A percentile compares a stretch with the other conserved stretches of the same genome.
These are phyloP conservation scores for Ilyonectria destructans DNA, from an alignment of 2,329 filamentous ascomycete genomes.

Conservation along the genomic window DNA sequence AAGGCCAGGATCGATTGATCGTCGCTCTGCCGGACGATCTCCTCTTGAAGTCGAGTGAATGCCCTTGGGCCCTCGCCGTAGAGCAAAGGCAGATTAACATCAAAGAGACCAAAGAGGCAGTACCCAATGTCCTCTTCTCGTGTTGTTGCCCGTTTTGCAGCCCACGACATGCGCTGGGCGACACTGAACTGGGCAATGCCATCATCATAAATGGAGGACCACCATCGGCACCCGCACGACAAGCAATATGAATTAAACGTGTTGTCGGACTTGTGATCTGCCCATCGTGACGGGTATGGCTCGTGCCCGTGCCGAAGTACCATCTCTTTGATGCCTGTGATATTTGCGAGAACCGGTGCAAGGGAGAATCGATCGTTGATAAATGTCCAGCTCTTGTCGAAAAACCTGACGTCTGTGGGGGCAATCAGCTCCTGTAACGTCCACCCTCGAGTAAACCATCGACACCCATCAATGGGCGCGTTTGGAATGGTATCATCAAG, in stretches of 20 bases:
- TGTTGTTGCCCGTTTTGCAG: conserved; percentile 30
- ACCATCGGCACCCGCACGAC: conserved; percentile 22
- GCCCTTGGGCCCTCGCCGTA: conserved; percentile 42
- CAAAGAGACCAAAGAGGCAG: conserved; percentile 41
- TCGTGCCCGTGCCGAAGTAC: conserved; percentile 25
- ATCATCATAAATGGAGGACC: conserved; percentile 17
- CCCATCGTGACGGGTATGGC: conserved; percentile 10
- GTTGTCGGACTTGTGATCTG: conserved; percentile 16
- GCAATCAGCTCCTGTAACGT: conserved; percentile 79
- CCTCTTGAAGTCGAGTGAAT: conserved; percentile 41
- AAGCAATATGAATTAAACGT: conserved; percentile 20
- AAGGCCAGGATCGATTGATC: conserved; percentile 37
- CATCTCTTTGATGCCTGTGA: conserved; percentile 42
- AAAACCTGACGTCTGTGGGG: conserved; percentile 49
- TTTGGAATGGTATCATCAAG: conserved; percentile 11
- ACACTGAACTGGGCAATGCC: conserved; percentile 23
- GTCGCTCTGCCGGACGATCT: conserved; percentile 36
- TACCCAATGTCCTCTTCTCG: conserved; percentile 41
- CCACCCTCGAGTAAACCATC: conserved; percentile 62
- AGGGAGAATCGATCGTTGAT: conserved; percentile 45
- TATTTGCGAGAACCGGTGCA: conserved; percentile 19
- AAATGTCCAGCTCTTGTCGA: conserved; percentile 45
- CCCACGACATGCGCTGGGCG: conserved; percentile 31
- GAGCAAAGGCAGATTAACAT: conserved; percentile 41
- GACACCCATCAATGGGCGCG: conserved; percentile 4